Conservation (phyloP, 192 early-diverging fungal genomes). For the Pilobolus umbonatus region DNA sequence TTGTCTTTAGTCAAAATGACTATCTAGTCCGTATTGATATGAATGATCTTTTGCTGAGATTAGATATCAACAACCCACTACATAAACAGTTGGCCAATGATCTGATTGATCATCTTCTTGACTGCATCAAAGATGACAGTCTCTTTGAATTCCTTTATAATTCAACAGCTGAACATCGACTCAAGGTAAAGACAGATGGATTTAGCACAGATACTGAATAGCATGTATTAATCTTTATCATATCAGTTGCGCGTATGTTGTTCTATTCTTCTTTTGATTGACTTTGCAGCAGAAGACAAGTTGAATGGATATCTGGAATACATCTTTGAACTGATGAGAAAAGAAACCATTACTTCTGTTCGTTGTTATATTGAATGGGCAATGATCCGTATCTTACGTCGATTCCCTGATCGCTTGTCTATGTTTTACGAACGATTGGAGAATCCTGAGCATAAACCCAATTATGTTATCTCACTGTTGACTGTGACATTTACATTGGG, state of each 20-base stretch:
- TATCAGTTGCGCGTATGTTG: slow-evolving; percentile 44
- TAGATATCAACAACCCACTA: slow-evolving; percentile 22
- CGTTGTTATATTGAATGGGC: slow-evolving; percentile 45
- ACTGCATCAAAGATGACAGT: slow-evolving; percentile 1
- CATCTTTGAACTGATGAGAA: slow-evolving; percentile 32
- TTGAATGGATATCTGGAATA: slow-evolving; percentile 16
- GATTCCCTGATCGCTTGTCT: slow-evolving; percentile 16
- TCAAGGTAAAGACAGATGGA: slow-evolving; percentile 22
- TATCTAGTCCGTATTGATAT: slow-evolving; percentile 48
- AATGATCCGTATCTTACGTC: slow-evolving; percentile 7
- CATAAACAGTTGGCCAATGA: slow-evolving; percentile 32
- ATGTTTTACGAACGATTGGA: slow-evolving; percentile 24
- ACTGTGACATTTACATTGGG: slow-evolving; percentile 37
- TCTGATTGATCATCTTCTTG: slow-evolving; percentile 14
- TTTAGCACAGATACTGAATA: too few species aligned
- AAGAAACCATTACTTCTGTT: slow-evolving; percentile 39
- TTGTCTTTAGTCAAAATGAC: slow-evolving; percentile 36
- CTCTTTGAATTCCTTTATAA: slow-evolving; percentile 19
- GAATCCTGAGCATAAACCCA: slow-evolving; percentile 32
- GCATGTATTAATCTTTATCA: too few species aligned
- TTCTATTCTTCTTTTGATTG: slow-evolving; percentile 40
- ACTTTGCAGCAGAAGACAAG: slow-evolving; percentile 28
- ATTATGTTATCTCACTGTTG: slow-evolving; percentile 40
- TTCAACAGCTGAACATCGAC: slow-evolving; percentile 19
- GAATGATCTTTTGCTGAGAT: slow-evolving; percentile 39